A percentile compares a stretch with the other conserved stretches of the same genome.
phyloP scores from a whole-genome alignment of 768 basidiomycete species.

The Rhizopogon vesiculosus region DNA sequence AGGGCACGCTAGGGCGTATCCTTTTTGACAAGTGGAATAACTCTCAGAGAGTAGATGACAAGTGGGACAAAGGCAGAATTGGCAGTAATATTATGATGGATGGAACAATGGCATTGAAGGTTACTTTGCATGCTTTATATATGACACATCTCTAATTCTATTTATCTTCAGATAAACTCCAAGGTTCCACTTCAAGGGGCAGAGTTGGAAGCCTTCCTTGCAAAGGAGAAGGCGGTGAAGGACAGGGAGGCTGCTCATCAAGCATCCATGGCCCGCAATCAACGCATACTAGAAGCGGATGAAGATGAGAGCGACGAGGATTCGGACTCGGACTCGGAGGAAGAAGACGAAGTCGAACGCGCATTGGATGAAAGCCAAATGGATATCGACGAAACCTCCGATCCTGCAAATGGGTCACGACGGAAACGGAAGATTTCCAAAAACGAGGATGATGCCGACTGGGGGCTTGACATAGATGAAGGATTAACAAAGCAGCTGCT shows the following conservation, averaged over 20 bases:
- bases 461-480: conserved; percentile 75
- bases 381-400: conserved; percentile 36
- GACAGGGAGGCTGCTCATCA: conserved; percentile 86
- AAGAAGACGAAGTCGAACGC: conserved; percentile 57
- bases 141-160: conserved; percentile 4
- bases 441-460: conserved; percentile 52
- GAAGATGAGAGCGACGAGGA: conserved; percentile 78
- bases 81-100: conserved; percentile 85
- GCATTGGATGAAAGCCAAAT: conserved; percentile 47
- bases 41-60: conserved; percentile 72
- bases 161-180: conserved; percentile 60
- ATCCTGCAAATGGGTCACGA: conserved; percentile 16
- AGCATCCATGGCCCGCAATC: conserved; percentile 76
- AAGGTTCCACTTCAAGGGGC: conserved; percentile 87
- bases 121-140: conserved; percentile 25
- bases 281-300: conserved; percentile 90
- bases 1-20: conserved; percentile 71
- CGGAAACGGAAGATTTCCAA: conserved; percentile 43
- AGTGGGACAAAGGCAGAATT: conserved; percentile 88
- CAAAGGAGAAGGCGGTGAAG: conserved; percentile 67
- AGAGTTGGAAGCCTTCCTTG: conserved; percentile 79
- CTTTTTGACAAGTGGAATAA: conserved; percentile 87
- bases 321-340: conserved; percentile 59
- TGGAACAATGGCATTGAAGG: conserved; percentile 61
- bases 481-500: conserved; percentile 66